Percentiles rank a stretch among this genome's conserved stretches.
Evolutionary conservation across 352 stramenopile genomes (phyloP).

Genomic region (Globisporangium iwayamae): DNA sequence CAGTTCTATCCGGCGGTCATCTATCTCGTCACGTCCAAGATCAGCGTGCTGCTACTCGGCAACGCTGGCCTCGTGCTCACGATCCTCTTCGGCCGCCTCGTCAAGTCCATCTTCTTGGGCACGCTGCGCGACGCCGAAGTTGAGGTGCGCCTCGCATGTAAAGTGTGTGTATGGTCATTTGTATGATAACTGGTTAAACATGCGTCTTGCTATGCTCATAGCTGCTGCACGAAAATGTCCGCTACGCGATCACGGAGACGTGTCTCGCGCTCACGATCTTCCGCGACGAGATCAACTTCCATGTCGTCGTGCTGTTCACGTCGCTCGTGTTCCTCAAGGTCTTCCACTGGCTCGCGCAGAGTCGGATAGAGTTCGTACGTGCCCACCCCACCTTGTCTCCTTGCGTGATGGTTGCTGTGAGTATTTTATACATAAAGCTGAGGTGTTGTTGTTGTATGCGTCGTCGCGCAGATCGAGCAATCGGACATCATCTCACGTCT

Average conservation of each 20-base stretch:
- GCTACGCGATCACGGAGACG: conserved; percentile 98
- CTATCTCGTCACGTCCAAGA: conserved; percentile 96
- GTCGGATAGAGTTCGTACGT: conserved; percentile 85
- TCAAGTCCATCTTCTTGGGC: conserved; percentile 87
- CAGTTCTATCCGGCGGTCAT: conserved; percentile 97
- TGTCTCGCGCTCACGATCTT: conserved; percentile 99
- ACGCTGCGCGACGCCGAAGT: conserved; percentile 79
- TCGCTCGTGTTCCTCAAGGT: conserved; percentile 95
- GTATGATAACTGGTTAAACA: not conserved
- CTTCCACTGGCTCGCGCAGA: conserved; percentile 90
- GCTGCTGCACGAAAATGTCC: conserved; percentile 94
- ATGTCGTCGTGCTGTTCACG: conserved; percentile 95
- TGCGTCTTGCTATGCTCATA: conserved; percentile 25
- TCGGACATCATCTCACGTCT: conserved; percentile 74
- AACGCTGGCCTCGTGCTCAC: conserved; percentile 93
- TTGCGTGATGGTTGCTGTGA: not conserved
- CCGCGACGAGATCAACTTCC: conserved; percentile 94
- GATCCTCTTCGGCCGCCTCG: conserved; percentile 74
- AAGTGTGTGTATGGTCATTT: not conserved
- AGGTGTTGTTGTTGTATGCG: not conserved
- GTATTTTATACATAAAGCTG: not conserved
- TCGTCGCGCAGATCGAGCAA: conserved; percentile 73
- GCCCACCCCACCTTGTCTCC: conserved; percentile 6
- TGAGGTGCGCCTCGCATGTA: conserved; percentile 37
- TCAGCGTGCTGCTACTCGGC: conserved; percentile 93